Evolutionary conservation across 768 basidiomycete genomes (phyloP).

Genomic region (Postia placenta): DNA sequence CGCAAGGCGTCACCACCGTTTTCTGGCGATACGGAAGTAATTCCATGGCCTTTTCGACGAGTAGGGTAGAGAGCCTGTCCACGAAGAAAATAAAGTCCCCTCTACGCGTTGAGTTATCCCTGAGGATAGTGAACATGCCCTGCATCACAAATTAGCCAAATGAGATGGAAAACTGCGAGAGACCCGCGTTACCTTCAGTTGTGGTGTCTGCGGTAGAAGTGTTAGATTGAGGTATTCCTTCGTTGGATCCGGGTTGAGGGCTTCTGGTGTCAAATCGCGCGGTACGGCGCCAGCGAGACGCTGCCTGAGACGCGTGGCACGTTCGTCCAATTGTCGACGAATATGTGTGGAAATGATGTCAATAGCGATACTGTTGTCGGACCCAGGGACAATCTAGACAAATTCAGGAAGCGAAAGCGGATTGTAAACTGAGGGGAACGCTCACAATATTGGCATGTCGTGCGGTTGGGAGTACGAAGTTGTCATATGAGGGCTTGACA

Average conservation of each 20-base stretch:
- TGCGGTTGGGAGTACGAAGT: slow-evolving; percentile 86
- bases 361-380: slow-evolving; percentile 84
- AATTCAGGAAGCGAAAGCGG: background rate
- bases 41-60: slow-evolving; percentile 82
- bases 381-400: slow-evolving; percentile 93
- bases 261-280: slow-evolving; percentile 15
- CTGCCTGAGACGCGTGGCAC: slow-evolving; percentile 65
- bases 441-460: slow-evolving; percentile 83
- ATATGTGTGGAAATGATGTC: slow-evolving; percentile 92
- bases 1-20: slow-evolving; percentile 64
- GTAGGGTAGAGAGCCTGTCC: slow-evolving; percentile 77
- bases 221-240: slow-evolving; percentile 51
- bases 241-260: slow-evolving; percentile 16
- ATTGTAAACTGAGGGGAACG: background rate
- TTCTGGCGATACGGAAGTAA: slow-evolving; percentile 67
- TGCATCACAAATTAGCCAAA: slow-evolving; percentile 23
- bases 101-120: slow-evolving; percentile 60
- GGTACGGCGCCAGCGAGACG: slow-evolving; percentile 49
- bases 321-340: slow-evolving; percentile 73
- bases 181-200: slow-evolving; percentile 68
- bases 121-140: slow-evolving; percentile 87
- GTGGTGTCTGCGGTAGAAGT: slow-evolving; percentile 72
- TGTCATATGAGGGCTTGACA: slow-evolving; percentile 93
- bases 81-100: slow-evolving; percentile 93
- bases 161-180: background rate